Evolutionary conservation across 2,329 filamentous ascomycete genomes (phyloP).

Genomic region (Pestalotiopsis sp.): DNA sequence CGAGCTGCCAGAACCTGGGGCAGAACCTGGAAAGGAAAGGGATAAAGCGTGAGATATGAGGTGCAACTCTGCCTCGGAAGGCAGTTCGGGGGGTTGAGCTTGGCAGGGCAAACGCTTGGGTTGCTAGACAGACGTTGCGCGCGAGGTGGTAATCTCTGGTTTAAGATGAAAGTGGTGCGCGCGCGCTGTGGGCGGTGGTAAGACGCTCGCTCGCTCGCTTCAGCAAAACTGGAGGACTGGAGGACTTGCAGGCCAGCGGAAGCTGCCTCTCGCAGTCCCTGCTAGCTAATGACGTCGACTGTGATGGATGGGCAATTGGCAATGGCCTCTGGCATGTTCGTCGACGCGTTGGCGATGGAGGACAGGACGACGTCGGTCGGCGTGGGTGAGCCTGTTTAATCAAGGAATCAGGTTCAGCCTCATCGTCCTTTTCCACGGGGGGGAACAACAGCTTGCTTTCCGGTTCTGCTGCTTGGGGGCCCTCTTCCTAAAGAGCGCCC

Average conservation of each 20-base stretch:
- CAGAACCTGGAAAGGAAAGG: not conserved
- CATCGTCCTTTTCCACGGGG: not conserved
- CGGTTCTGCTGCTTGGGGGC: not conserved
- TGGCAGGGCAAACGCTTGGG: not conserved
- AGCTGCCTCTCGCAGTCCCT: slow-evolving; percentile 9
- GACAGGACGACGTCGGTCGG: slow-evolving; percentile 12
- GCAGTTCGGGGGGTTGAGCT: not conserved
- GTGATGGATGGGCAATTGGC: slow-evolving; percentile 8
- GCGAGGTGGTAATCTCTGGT: not conserved
- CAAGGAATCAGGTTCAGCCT: slow-evolving; percentile 15
- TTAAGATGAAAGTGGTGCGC: not conserved
- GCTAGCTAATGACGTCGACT: slow-evolving; percentile 13
- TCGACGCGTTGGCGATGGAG: slow-evolving; percentile 8
- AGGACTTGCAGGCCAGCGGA: slow-evolving; percentile 6
- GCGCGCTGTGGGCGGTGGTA: not conserved
- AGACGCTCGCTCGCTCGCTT: not conserved
- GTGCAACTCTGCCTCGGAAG: not conserved
- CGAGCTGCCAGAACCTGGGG: not conserved
- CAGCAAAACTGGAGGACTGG: not conserved
- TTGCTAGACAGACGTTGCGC: not conserved
- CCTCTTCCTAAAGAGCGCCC: not conserved
- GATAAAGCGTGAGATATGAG: not conserved
- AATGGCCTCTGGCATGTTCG: slow-evolving; percentile 1
- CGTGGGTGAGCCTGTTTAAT: not conserved
- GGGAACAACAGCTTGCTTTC: not conserved